phyloP scores from a whole-genome alignment of 371 early-diverging fungal genomes.

The Lichtheimia ramosa region DNA sequence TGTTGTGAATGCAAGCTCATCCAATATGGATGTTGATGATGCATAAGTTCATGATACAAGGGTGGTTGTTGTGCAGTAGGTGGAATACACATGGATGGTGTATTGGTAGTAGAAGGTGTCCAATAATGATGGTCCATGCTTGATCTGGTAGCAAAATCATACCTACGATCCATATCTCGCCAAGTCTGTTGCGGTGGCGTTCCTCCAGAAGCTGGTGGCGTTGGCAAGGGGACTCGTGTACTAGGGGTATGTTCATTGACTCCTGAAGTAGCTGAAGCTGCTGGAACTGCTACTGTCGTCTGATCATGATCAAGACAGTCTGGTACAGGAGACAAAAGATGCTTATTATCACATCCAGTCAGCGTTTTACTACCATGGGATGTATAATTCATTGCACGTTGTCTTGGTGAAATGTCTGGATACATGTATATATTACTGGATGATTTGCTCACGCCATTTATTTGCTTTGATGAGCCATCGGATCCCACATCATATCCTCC shows the following conservation, averaged over 20 bases:
- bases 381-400: neutral
- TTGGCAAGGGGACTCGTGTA: slow-evolving; percentile 13
- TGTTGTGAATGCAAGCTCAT: neutral
- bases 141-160: too few relatives aligned
- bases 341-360: neutral
- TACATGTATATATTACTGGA: neutral
- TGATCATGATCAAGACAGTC: slow-evolving; percentile 5
- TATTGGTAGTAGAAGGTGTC: neutral
- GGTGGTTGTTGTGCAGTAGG: neutral
- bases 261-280: slow-evolving; percentile 3
- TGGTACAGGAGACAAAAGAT: slow-evolving; percentile 10
- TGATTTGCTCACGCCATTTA: too few relatives aligned
- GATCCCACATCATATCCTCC: neutral
- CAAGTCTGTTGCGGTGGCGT: slow-evolving; percentile 9
- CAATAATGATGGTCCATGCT: too few relatives aligned
- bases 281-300: slow-evolving; percentile 5
- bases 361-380: neutral
- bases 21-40: neutral
- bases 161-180: neutral
- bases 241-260: slow-evolving; percentile 10
- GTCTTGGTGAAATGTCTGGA: neutral
- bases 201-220: slow-evolving; percentile 13
- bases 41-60: neutral
- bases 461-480: neutral
- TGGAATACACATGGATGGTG: neutral